These are phyloP conservation scores for Ceriops decandra DNA, from an alignment of 345 rosid species.

Conservation along the genomic window DNA sequence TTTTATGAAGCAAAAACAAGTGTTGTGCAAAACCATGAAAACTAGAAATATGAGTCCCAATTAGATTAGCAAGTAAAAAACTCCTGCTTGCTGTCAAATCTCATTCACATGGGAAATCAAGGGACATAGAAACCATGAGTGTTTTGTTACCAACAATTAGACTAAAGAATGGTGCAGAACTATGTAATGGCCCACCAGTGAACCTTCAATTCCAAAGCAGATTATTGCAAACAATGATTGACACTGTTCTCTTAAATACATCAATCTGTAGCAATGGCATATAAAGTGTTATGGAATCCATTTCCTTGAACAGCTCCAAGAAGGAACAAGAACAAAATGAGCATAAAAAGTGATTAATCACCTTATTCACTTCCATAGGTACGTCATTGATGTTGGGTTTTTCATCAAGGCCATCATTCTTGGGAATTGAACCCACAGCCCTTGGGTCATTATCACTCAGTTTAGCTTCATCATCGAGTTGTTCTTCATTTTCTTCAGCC, in stretches of 20 bases:
- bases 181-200: neutral
- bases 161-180: neutral
- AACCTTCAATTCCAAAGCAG: neutral
- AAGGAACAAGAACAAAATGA: neutral
- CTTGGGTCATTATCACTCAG: slow-evolving; percentile 36
- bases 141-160: neutral
- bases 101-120: neutral
- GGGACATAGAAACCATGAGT: neutral
- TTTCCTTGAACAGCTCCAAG: neutral
- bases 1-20: no score
- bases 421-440: slow-evolving; percentile 35
- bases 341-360: slow-evolving; percentile 18
- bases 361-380: slow-evolving; percentile 76
- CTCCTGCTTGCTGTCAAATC: neutral
- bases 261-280: neutral
- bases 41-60: neutral
- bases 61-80: neutral
- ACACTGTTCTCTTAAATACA: neutral
- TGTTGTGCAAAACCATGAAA: no score
- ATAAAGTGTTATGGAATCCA: neutral
- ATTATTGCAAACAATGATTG: neutral
- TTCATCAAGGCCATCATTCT: slow-evolving; percentile 40
- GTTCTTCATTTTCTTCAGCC: slow-evolving; percentile 51
- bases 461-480: slow-evolving; percentile 53
- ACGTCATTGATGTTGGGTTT: slow-evolving; percentile 77